phyloP scores from a whole-genome alignment of 2,329 filamentous ascomycete genomes.

The Madurella mycetomatis region DNA sequence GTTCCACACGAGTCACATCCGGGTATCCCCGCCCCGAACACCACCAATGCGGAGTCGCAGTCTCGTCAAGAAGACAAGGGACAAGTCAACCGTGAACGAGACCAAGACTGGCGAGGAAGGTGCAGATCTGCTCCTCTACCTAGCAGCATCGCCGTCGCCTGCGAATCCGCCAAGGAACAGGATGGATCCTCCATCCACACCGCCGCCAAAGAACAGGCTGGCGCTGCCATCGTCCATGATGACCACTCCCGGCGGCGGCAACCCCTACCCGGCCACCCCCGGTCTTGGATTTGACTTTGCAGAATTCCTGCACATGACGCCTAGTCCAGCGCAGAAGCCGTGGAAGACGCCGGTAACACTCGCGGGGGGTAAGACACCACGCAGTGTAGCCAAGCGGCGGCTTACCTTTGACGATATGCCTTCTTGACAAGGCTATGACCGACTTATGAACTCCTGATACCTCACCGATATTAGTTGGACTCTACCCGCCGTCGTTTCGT shows the following conservation, averaged over 20 bases:
- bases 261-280: constrained; percentile 68
- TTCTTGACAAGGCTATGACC: constrained; percentile 8
- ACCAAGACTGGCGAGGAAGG: constrained; percentile 69
- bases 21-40: constrained; percentile 80
- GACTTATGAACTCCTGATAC: not conserved
- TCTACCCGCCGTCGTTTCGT: not conserved
- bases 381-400: constrained; percentile 66
- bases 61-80: constrained; percentile 40
- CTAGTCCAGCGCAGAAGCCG: constrained; percentile 83
- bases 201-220: constrained; percentile 62
- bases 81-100: constrained; percentile 49
- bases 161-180: constrained; percentile 54
- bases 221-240: constrained; percentile 80
- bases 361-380: constrained; percentile 47
- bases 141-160: constrained; percentile 87
- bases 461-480: not conserved
- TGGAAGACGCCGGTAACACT: constrained; percentile 75
- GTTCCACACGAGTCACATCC: constrained; percentile 59
- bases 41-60: constrained; percentile 62
- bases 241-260: constrained; percentile 73
- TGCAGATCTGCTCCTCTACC: constrained; percentile 73
- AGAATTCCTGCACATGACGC: constrained; percentile 96
- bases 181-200: constrained; percentile 71
- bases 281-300: constrained; percentile 85
- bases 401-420: constrained; percentile 71